A percentile compares a stretch with the other conserved stretches of the same genome.
These are phyloP conservation scores for Pichia kluyveri DNA, from an alignment of 805 yeast species.

Conservation along the genomic window DNA sequence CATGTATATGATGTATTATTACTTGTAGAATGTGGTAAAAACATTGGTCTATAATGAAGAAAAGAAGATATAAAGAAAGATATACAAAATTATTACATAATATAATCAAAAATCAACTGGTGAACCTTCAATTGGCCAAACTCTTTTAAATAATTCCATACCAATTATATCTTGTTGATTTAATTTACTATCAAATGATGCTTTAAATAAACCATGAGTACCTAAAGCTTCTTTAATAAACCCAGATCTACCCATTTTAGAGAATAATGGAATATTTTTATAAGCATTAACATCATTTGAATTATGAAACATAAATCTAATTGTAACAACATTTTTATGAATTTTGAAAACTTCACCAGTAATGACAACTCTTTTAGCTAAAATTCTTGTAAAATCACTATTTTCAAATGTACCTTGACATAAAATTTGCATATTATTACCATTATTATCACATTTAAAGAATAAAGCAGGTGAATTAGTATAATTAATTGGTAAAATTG, in stretches of 20 bases:
- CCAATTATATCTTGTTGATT: conserved; percentile 89
- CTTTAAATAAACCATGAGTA: conserved; percentile 97
- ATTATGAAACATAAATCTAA: conserved; percentile 96
- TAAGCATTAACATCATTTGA: conserved; percentile 82
- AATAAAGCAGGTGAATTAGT: conserved; percentile 79
- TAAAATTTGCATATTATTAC: conserved; percentile 40
- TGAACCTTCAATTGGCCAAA: conserved; percentile 60
- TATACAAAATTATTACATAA: not conserved
- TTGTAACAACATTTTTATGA: conserved; percentile 84
- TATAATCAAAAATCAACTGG: not conserved
- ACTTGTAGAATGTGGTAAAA: conserved; percentile 7
- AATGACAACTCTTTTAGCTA: conserved; percentile 80
- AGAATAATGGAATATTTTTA: conserved; percentile 85
- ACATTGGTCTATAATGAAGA: not conserved
- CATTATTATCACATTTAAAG: conserved; percentile 47
- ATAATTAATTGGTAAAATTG: conserved; percentile 80
- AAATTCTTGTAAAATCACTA: conserved; percentile 72
- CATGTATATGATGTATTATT: conserved; percentile 46
- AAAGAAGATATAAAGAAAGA: not conserved
- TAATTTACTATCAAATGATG: conserved; percentile 84
- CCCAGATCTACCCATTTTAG: conserved; percentile 89
- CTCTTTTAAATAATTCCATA: conserved; percentile 88
- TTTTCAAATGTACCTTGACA: conserved; percentile 89
- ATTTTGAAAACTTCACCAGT: conserved; percentile 96
- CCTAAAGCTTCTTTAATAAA: conserved; percentile 93